Conservation (phyloP, 768 basidiomycete genomes). For the Rhizopogon vinicolor region DNA sequence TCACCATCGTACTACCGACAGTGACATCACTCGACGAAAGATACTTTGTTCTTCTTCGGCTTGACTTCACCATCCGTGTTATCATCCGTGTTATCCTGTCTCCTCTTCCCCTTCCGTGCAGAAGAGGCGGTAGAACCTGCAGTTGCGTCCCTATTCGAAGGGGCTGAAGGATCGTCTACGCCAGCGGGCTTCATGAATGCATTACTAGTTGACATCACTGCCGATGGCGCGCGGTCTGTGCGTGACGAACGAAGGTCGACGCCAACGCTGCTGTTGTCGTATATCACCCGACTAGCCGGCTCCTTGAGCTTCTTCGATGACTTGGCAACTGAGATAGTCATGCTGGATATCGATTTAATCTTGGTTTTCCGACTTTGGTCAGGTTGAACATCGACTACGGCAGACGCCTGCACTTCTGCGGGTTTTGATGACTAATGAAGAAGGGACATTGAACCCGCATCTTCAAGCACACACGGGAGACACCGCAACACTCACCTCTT, state of each 20-base stretch:
- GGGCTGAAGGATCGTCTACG: conserved; percentile 42
- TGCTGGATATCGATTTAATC: conserved; percentile 18
- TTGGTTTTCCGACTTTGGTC: not conserved
- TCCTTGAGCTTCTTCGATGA: not conserved
- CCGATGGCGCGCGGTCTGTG: conserved; percentile 7
- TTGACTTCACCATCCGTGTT: conserved; percentile 13
- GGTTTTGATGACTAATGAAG: conserved; percentile 11
- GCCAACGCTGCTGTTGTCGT: conserved; percentile 44
- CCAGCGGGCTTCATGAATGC: conserved; percentile 53
- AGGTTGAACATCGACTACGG: not conserved
- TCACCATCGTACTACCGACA: conserved; percentile 13
- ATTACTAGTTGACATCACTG: conserved; percentile 2
- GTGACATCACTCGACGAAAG: conserved; percentile 19
- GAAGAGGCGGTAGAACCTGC: not conserved
- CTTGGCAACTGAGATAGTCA: conserved; percentile 2
- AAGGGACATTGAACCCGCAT: conserved; percentile 17
- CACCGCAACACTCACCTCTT: conserved; percentile 29
- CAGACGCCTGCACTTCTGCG: not conserved
- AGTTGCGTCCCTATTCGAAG: not conserved
- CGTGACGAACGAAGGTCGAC: conserved; percentile 38
- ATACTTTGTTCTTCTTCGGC: conserved; percentile 22
- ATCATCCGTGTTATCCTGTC: conserved; percentile 20
- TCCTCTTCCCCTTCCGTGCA: conserved; percentile 11
- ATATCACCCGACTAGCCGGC: conserved; percentile 25
- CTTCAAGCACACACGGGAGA: conserved; percentile 16